These are phyloP conservation scores for Leccinum glutinopallens DNA, from an alignment of 1,284 basidiomycete species.

Conservation along the genomic window DNA sequence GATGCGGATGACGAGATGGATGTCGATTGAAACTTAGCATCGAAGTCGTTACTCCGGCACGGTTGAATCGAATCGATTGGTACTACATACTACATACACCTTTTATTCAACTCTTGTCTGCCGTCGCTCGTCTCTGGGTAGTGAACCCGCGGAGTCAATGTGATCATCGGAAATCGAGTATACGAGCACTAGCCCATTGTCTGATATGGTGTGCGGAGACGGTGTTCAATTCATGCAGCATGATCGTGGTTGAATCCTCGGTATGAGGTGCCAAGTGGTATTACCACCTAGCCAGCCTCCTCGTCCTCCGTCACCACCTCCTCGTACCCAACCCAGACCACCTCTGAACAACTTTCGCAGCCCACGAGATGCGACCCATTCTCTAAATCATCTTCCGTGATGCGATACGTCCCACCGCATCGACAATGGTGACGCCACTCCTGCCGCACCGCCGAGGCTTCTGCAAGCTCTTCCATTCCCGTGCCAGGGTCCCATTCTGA, in stretches of 20 bases:
- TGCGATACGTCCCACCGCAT: constrained; percentile 65
- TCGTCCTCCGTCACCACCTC: constrained; percentile 37
- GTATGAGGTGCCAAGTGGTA: background rate
- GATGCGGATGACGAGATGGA: constrained; percentile 28
- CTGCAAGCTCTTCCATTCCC: constrained; percentile 9
- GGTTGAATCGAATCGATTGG: background rate
- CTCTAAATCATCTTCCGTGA: constrained; percentile 62
- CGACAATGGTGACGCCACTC: constrained; percentile 66
- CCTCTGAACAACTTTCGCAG: constrained; percentile 74
- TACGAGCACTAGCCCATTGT: background rate
- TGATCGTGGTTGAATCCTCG: background rate
- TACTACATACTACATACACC: background rate
- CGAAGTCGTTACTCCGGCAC: background rate
- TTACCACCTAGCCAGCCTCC: background rate
- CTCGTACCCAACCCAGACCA: constrained; percentile 75
- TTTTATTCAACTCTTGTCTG: background rate
- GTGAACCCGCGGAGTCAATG: background rate
- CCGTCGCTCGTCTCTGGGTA: background rate
- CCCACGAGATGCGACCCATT: constrained; percentile 64
- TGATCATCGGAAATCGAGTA: background rate
- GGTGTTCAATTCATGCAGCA: background rate
- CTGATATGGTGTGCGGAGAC: background rate
- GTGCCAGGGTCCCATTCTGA: background rate
- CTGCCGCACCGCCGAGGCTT: constrained; percentile 4
- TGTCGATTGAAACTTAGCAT: constrained; percentile 27